Percentiles rank a stretch among this genome's conserved stretches.
phyloP scores from a whole-genome alignment of 768 basidiomycete species.

The Tremella mesenterica region DNA sequence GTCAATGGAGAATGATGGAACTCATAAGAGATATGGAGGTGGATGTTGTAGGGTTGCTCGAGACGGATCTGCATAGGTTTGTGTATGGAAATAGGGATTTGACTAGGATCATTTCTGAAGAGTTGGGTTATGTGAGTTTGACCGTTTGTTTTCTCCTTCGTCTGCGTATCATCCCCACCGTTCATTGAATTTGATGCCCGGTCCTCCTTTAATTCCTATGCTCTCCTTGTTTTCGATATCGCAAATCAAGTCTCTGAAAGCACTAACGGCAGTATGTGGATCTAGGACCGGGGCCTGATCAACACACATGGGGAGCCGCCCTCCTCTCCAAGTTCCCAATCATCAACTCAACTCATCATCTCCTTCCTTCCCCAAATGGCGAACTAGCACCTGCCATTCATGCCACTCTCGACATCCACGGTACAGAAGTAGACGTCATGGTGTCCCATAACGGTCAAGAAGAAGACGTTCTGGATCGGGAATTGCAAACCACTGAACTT shows the following conservation, averaged over 20 bases:
- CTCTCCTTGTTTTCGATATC: no score
- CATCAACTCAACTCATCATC: slow-evolving; percentile 71
- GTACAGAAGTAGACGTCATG: slow-evolving; percentile 68
- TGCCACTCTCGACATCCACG: slow-evolving; percentile 69
- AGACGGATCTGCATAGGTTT: slow-evolving; percentile 65
- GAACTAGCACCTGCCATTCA: slow-evolving; percentile 86
- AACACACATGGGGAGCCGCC: slow-evolving; percentile 81
- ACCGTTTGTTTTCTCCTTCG: not conserved
- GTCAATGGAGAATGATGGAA: slow-evolving; percentile 59
- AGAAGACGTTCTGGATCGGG: slow-evolving; percentile 79
- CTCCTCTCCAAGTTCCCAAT: slow-evolving; percentile 82
- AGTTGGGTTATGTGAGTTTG: slow-evolving; percentile 63
- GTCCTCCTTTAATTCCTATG: no score
- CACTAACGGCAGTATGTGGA: slow-evolving; percentile 60
- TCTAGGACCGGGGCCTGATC: slow-evolving; percentile 75
- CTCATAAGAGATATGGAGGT: slow-evolving; percentile 68
- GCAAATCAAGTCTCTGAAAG: no score
- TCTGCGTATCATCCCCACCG: not conserved
- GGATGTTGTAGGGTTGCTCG: slow-evolving; percentile 69
- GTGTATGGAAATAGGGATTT: slow-evolving; percentile 80
- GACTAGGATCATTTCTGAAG: slow-evolving; percentile 68
- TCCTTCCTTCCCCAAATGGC: slow-evolving; percentile 66
- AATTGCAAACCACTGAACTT: slow-evolving; percentile 71
- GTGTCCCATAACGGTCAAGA: slow-evolving; percentile 91
- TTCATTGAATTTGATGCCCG: no score